A percentile compares a stretch with the other conserved stretches of the same genome.
These are phyloP conservation scores for Annulohypoxylon moriforme DNA, from an alignment of 495 filamentous ascomycete genomes.

Conservation along the genomic window DNA sequence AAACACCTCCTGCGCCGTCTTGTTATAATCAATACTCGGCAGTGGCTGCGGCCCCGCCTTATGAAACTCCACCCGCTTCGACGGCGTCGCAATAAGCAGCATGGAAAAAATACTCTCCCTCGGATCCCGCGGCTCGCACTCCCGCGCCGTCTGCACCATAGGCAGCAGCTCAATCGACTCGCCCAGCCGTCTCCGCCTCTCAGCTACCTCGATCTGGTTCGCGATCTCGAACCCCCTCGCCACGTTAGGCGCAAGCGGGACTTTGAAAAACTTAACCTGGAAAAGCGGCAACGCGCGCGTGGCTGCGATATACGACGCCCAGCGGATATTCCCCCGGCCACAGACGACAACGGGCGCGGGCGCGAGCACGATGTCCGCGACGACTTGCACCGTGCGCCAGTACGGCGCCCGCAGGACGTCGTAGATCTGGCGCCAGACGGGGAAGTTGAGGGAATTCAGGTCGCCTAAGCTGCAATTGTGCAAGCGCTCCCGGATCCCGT, in stretches of 20 bases:
- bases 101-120: conserved; percentile 38
- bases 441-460: conserved; percentile 33
- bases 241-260: conserved; percentile 22
- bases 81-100: conserved; percentile 34
- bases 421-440: conserved; percentile 26
- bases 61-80: conserved; percentile 13
- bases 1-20: conserved; percentile 32
- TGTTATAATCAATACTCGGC: conserved; percentile 36
- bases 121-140: conserved; percentile 28
- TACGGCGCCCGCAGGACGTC: conserved; percentile 36
- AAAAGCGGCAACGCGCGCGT: conserved; percentile 34
- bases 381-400: conserved; percentile 32
- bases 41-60: conserved; percentile 31
- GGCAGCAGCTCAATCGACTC: conserved; percentile 38
- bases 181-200: conserved; percentile 23
- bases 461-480: conserved; percentile 17
- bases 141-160: conserved; percentile 39
- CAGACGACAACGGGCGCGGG: conserved; percentile 28
- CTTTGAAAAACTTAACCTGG: conserved; percentile 32
- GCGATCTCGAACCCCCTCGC: conserved; percentile 13
- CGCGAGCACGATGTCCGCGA: conserved; percentile 42
- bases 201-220: conserved; percentile 32
- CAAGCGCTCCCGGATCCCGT: conserved; percentile 11
- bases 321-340: conserved; percentile 41
- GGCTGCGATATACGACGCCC: conserved; percentile 29